Evolutionary conservation across 2,329 filamentous ascomycete genomes (phyloP), one percentile per base, ranked within the genome.

Genomic region (Pseudopithomyces maydicus): DNA sequence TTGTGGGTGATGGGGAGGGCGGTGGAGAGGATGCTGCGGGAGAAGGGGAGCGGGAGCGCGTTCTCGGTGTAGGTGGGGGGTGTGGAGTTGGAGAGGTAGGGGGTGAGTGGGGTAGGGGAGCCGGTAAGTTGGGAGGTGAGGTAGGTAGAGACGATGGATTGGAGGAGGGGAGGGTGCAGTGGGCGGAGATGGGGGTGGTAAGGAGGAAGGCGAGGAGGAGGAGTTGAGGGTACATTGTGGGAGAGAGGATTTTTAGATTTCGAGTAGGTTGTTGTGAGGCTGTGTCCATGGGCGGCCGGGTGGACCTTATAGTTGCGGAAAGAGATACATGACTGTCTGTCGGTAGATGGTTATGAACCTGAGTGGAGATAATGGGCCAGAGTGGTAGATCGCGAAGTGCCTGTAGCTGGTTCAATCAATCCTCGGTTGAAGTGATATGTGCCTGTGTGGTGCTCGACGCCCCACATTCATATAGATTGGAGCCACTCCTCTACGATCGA

Each of bases 31-130:
- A 68, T 62, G 12, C 62, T 52, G 26, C 56, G 50, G 52, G 55
- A 47, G 50, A 69, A 35, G 44, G 57, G 35, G n/a, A 64, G n/a
- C 33, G 65, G 65, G 20, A 56, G 35, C n/a, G 49, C 35, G 46
- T 71, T 71, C 42, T 71, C 67, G 45, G 52, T 64, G 57, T 71
- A 71, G n/a, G 65, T 65, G 15, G 65, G 59, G 63, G 63, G 68
- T 44, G 65, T 71, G 46, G 58, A 56, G 49, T 68, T 71, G 56
- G 65, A 62, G 57, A 69, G 65, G 38, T 50, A 56, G 2, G 67
- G 22, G 15, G 54, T 62, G 59, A 69, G 56, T 26, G 29, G 12
- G 41, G 49, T 6, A 32, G 38, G 39, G 38, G 65, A 36, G 20
- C 68, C 68, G 32, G 15, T 54, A 3, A 20, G 57, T 58, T 69